These are phyloP conservation scores for Adansonia madagascariensis DNA, from an alignment of 441 rosid species.

Conservation along the genomic window DNA sequence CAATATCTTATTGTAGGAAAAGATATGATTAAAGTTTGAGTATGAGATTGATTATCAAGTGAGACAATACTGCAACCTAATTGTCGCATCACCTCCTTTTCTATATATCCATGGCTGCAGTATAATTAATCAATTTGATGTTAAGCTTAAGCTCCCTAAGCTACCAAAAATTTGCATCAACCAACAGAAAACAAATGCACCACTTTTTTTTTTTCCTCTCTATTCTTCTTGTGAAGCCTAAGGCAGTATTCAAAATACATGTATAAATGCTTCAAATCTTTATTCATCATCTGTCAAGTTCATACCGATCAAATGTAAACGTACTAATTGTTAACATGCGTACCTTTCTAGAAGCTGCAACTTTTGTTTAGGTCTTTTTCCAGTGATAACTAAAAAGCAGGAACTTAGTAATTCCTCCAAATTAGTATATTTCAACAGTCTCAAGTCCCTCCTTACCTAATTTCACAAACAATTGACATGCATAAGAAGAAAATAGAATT, in stretches of 20 bases:
- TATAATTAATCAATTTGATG: background rate
- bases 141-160: constrained; percentile 2
- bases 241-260: background rate
- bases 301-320: background rate
- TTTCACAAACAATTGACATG: constrained; percentile 3
- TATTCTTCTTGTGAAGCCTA: background rate
- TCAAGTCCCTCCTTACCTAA: constrained; percentile 86
- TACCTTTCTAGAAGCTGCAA: constrained; percentile 82
- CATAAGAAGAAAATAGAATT: background rate
- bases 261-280: background rate
- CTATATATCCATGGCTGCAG: background rate
- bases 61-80: background rate
- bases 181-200: background rate
- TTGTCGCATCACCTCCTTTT: background rate
- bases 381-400: constrained; percentile 69
- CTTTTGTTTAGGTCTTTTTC: constrained; percentile 64
- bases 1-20: background rate
- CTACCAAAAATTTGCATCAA: background rate
- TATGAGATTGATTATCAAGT: background rate
- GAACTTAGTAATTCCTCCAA: constrained; percentile 59
- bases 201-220: background rate
- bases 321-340: background rate
- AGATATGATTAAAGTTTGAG: background rate
- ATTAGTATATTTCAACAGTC: constrained; percentile 68
- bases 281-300: background rate